A percentile compares a stretch with the other conserved stretches of the same genome.
These are phyloP conservation scores for Closterium sp. DNA, from an alignment of 139 green algal species.

Conservation along the genomic window DNA sequence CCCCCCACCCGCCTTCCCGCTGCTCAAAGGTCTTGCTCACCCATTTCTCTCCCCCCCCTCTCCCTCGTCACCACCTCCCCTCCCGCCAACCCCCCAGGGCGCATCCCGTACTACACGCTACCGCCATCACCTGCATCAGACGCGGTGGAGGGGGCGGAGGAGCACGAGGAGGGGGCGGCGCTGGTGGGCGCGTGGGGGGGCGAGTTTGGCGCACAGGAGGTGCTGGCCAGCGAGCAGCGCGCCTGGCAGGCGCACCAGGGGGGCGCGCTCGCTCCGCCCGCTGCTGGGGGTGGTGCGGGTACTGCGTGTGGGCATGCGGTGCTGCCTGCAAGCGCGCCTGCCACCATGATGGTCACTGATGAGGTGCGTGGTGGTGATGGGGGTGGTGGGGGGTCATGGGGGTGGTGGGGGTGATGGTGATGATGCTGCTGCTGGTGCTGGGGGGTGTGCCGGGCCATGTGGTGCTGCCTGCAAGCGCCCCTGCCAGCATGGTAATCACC, in stretches of 20 bases:
- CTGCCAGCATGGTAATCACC: no score
- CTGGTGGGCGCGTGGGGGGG: not conserved
- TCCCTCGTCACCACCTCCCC: not conserved
- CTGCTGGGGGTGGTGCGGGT: not conserved
- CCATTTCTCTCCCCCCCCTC: not conserved
- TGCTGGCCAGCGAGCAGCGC: not conserved
- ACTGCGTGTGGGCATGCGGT: not conserved
- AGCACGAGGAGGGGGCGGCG: slow-evolving; percentile 21
- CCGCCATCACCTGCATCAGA: slow-evolving; percentile 62
- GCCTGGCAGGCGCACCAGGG: not conserved
- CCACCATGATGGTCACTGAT: not conserved
- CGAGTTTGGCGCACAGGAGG: not conserved
- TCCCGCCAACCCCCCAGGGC: not conserved
- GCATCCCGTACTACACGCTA: slow-evolving; percentile 70
- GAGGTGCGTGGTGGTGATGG: not conserved
- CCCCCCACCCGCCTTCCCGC: no score
- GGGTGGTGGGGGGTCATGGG: no score
- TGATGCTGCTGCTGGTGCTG: no score
- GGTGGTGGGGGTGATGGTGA: not conserved
- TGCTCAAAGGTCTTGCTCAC: no score
- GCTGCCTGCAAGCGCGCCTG: not conserved
- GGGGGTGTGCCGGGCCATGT: no score
- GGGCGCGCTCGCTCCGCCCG: not conserved
- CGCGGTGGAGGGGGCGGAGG: slow-evolving; percentile 44
- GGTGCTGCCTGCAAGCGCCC: no score